Base-by-base conservation (phyloP, 1,284 basidiomycete genomes). In the Rhodofomes roseus region DNA sequence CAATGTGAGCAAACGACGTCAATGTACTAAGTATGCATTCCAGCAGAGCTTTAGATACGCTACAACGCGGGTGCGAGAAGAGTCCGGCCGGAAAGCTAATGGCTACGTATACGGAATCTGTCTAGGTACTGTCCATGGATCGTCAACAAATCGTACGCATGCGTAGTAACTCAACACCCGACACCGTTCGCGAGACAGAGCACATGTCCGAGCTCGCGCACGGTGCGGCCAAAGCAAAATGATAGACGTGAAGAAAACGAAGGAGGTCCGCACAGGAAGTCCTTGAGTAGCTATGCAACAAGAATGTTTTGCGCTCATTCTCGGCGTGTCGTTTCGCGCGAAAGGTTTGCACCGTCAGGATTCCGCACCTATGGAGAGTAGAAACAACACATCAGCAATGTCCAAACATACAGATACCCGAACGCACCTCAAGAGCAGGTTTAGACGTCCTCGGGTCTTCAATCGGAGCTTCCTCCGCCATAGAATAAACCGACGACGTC, bases 401-500 rank as follows among this genome's bases (percentile, higher is more conserved):
- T 34, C 31, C 5, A 5, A 34, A 11, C 5, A 11, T 5, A 11
- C 4, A 34, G 11, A 34, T 34, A 4, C 5, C 4, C n/a, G 14
- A 11, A 29, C 23, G 64, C 70, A 83, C 86, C 67, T 78, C 84
- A 59, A 88, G 75, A 29, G 86, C 81, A 54, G 78, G 80, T 51
- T 80, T 74, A n/a, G 81, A 81, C 71, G 84, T 82, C 61, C 83
- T 82, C 59, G 83, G 77, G 36, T 86, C 80, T 60, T 86, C 83
- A 59, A 74, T 74, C 58, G 79, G 65, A 37, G 77, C 76, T 41
- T 72, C 60, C 68, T 73, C 64, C 75, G 68, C 57, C 77, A 70
- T 64, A 72, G 72, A 64, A 46, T 69, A 69, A 41, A 65, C 60
- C 22, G 67, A 69, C 55, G 60, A 61, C 36, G 56, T 31, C 25